phyloP scores from a whole-genome alignment of 805 yeast genomes.

The Yarrowia sp. region DNA sequence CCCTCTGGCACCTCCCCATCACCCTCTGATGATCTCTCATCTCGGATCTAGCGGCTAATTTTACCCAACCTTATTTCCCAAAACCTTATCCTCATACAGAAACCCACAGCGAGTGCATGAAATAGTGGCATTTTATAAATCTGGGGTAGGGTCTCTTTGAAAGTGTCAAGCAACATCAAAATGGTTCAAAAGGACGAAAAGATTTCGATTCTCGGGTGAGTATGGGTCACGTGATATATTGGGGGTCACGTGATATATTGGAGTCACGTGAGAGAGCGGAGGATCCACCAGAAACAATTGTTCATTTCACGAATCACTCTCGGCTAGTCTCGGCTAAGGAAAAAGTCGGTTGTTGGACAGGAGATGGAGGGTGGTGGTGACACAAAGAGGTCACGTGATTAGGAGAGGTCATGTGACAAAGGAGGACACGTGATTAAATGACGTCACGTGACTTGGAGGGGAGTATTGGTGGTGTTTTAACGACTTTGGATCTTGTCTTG shows the following conservation, averaged over 20 bases:
- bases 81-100: slow-evolving; percentile 13
- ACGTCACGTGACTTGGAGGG: no score
- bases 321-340: no score
- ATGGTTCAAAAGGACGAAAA: slow-evolving; percentile 20
- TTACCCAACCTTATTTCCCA: neutral
- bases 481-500: no score
- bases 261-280: no score
- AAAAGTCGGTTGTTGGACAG: no score
- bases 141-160: neutral
- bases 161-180: neutral
- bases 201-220: slow-evolving; percentile 31
- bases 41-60: slow-evolving; percentile 19
- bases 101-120: slow-evolving; percentile 9
- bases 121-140: neutral
- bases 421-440: neutral
- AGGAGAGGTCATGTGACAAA: neutral
- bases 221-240: neutral
- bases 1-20: neutral
- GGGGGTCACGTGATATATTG: neutral
- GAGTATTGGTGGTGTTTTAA: no score
- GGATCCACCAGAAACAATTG: no score
- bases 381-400: no score
- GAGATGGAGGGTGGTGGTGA: no score
- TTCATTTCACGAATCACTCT: no score
- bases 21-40: neutral